Base-by-base conservation (phyloP, 78 protist species). In the Dictyostelium discoideum region DNA sequence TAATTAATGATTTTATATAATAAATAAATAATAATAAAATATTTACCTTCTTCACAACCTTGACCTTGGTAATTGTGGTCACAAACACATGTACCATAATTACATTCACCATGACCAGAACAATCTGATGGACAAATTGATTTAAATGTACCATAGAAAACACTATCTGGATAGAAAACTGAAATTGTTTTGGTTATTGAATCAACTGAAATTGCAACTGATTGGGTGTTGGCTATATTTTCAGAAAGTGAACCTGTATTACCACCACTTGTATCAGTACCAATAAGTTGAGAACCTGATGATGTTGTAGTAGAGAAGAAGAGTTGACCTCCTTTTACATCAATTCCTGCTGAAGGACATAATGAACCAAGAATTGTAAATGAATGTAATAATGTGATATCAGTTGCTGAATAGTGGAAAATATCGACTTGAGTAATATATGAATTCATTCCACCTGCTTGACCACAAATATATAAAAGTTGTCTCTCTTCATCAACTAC, bases 91-190 rank as follows among this genome's bases (percentile, higher is more conserved):
- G 24, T 57, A 54, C 95, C 95, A 37, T 26, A 29, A 3, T 9
- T 1, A 82, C 95, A 90, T 20, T 3, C 3, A 82, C 95, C 95
- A 42, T 5, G n/a, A 44, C 84, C 84, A 32, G 60, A 65, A 54
- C 95, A 90, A 39, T 81, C 54, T 13, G 32, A 48, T 32, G 69
- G 85, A 50, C 95, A 90, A 69, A 57, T 72, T 11, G 86, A 80
- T 18, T 60, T 13, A 60, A 63, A 88, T 0, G 22, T 40, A 13
- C 42, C 14, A 22, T 26, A 63, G 26, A 10, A 54, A 11, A 84
- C 9, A 29, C 14, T 9, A 18, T 10, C 22, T 16, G 22, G 78
- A 22, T 77, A 54, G 54, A 80, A 54, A 0, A 88, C 7, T 2
- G n/a, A 22, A 16, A 88, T 18, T 2, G 44, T 26, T 3, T 37